Evolutionary conservation across 768 basidiomycete genomes (phyloP), one percentile per base, ranked within the genome.

Genomic region (Kondoa malvinella): DNA sequence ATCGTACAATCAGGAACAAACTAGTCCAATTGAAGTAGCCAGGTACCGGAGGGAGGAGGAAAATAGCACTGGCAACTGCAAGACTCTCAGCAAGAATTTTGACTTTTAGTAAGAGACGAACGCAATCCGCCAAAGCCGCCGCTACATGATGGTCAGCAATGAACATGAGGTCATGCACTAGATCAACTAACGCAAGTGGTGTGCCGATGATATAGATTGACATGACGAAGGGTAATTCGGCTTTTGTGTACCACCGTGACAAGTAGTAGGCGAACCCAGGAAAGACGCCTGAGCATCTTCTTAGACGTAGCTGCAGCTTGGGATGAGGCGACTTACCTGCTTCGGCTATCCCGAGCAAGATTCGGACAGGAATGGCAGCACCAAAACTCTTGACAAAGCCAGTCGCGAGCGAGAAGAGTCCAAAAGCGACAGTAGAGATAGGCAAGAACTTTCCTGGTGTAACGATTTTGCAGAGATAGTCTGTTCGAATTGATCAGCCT

Each of bases 51-150:
- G n/a, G 3, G n/a, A 67, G n/a, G n/a, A n/a, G 4, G 12, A 72
- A 62, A 32, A 73, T 70, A 0, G 70, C 75, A 0, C 66, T 68
- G 1, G 75, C 75, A 12, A 76, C n/a, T n/a, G n/a, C n/a, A n/a
- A n/a, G n/a, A n/a, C n/a, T n/a, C n/a, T n/a, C n/a, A n/a, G n/a
- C n/a, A n/a, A n/a, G n/a, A n/a, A n/a, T n/a, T n/a, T n/a, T n/a
- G n/a, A n/a, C n/a, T n/a, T n/a, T n/a, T n/a, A n/a, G n/a, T n/a
- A n/a, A n/a, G n/a, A n/a, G n/a, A n/a, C n/a, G n/a, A n/a, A n/a
- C n/a, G n/a, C n/a, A n/a, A n/a, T n/a, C n/a, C n/a, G n/a, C n/a
- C n/a, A n/a, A n/a, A n/a, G n/a, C n/a, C n/a, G n/a, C n/a, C n/a
- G n/a, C n/a, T n/a, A n/a, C n/a, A n/a, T n/a, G n/a, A n/a, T n/a